Conservation (phyloP, 371 early-diverging fungal genomes). For the Mortierella sp. region DNA sequence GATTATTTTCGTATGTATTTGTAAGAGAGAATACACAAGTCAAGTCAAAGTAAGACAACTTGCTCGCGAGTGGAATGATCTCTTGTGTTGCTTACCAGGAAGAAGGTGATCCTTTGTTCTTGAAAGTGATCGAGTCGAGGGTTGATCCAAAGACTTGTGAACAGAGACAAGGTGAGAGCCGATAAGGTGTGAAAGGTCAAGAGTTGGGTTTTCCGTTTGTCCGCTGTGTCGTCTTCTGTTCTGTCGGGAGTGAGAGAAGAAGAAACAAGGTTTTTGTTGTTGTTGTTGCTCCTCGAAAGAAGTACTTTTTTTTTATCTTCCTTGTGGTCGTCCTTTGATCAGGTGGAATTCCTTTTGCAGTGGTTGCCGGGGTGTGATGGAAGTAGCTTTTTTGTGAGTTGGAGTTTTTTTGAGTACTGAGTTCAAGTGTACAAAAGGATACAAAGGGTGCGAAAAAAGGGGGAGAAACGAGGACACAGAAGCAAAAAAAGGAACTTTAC, state of each 20-base stretch:
- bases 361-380: not conserved
- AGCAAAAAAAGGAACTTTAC: not conserved
- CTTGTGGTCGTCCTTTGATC: too few relatives aligned
- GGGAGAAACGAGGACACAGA: not conserved
- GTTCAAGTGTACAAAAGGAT: not conserved
- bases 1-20: not conserved
- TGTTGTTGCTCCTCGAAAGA: not conserved
- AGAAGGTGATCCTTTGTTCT: too few relatives aligned
- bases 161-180: not conserved
- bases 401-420: not conserved
- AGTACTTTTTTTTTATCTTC: not conserved
- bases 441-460: not conserved
- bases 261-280: conserved; percentile 1
- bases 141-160: too few relatives aligned
- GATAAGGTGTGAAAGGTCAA: not conserved
- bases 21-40: too few relatives aligned
- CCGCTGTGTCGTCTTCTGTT: not conserved
- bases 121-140: too few relatives aligned
- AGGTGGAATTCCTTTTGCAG: not conserved
- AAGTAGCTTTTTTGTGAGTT: not conserved
- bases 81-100: too few relatives aligned
- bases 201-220: conserved; percentile 6
- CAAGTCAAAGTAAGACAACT: too few relatives aligned
- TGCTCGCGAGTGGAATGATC: too few relatives aligned
- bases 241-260: not conserved